Conservation (phyloP, 2,329 filamentous ascomycete species). For the Talaromyces sp. region DNA sequence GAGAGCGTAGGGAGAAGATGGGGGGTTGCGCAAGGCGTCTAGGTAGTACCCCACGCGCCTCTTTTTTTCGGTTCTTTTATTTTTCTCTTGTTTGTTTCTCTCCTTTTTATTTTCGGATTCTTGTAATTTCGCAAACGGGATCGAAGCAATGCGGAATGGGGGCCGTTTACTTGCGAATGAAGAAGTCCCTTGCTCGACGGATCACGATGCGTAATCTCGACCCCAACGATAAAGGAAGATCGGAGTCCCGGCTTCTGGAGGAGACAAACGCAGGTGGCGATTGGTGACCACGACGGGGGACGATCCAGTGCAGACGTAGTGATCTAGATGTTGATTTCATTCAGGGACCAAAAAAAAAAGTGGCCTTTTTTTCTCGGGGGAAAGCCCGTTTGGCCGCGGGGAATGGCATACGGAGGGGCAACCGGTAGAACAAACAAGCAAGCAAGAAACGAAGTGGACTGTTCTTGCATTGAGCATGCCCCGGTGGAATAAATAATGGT, state of each 20-base stretch:
- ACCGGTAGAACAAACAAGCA: neutral
- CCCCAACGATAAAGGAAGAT: slow-evolving; percentile 19
- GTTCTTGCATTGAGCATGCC: neutral
- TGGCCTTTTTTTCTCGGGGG: slow-evolving; percentile 21
- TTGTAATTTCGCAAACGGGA: neutral
- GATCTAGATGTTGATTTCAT: slow-evolving; percentile 21
- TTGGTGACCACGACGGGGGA: neutral
- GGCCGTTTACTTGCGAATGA: slow-evolving; percentile 29
- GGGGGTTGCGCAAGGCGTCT: neutral
- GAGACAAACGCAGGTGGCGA: slow-evolving; percentile 16
- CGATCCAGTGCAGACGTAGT: neutral
- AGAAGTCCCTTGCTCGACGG: slow-evolving; percentile 31
- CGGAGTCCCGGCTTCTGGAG: neutral
- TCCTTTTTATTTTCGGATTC: neutral
- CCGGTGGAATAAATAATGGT: neutral
- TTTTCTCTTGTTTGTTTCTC: neutral
- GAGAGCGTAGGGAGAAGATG: neutral
- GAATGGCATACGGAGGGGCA: slow-evolving; percentile 12
- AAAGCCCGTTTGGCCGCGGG: slow-evolving; percentile 24
- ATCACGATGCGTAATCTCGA: slow-evolving; percentile 28
- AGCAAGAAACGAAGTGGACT: neutral
- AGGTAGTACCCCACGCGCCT: neutral
- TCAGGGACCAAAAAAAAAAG: slow-evolving; percentile 23
- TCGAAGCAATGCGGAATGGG: slow-evolving; percentile 11
- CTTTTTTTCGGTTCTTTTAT: neutral